A percentile compares a stretch with the other conserved stretches of the same genome.
Conservation (phyloP, 2,329 filamentous ascomycete species). For the Corniculantispora saksenae region DNA sequence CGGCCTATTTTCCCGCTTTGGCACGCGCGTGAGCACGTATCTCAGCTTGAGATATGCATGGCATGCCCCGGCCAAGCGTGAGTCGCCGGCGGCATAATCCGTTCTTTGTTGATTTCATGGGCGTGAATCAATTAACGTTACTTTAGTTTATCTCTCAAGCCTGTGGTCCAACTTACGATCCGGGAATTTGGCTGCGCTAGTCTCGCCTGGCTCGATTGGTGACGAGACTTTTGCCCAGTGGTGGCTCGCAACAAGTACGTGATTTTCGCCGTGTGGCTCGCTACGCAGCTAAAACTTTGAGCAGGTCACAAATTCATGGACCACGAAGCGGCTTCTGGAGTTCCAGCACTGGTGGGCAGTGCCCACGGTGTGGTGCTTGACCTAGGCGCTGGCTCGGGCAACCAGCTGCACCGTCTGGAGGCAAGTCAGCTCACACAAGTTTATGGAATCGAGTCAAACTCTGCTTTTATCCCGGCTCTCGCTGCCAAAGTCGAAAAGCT, state of each 20-base stretch:
- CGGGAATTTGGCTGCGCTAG: not conserved
- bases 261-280: not conserved
- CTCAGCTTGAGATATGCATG: not conserved
- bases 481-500: slow-evolving; percentile 29
- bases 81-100: too few species aligned
- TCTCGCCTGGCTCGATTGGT: not conserved
- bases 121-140: not conserved
- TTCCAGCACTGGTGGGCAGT: slow-evolving; percentile 2
- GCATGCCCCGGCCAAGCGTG: not conserved
- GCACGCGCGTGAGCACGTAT: not conserved
- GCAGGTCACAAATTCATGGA: not conserved
- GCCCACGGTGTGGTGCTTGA: slow-evolving; percentile 37
- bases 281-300: not conserved
- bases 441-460: slow-evolving; percentile 45
- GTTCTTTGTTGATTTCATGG: too few species aligned
- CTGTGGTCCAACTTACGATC: not conserved
- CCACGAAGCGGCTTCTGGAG: not conserved
- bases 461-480: slow-evolving; percentile 33
- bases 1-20: not conserved
- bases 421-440: slow-evolving; percentile 32
- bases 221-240: slow-evolving; percentile 7
- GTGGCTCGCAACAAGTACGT: slow-evolving; percentile 4
- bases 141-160: not conserved
- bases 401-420: slow-evolving; percentile 42
- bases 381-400: slow-evolving; percentile 45